Conservation (phyloP, 2,329 filamentous ascomycete genomes). For the Alternaria sp. region DNA sequence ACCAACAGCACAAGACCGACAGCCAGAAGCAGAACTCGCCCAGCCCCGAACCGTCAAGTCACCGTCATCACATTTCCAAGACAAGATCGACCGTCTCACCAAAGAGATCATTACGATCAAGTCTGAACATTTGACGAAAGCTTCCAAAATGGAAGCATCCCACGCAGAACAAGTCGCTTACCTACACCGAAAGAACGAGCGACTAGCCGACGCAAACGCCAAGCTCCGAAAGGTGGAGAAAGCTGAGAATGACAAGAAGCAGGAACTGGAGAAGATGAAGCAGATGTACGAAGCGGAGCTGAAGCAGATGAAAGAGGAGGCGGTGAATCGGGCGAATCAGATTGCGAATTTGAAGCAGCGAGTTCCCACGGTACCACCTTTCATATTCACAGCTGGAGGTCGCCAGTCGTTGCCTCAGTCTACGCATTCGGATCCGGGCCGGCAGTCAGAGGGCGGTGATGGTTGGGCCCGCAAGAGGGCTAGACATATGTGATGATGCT, state of each 20-base stretch:
- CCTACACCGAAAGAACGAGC: conserved; percentile 1
- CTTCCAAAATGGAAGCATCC: not conserved
- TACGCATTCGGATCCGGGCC: not conserved
- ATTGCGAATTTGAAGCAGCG: not conserved
- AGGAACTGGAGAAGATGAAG: conserved; percentile 1
- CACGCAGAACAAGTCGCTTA: not conserved
- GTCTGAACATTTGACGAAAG: not conserved
- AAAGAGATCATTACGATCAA: not conserved
- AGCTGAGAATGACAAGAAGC: not conserved
- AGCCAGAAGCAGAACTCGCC: not conserved
- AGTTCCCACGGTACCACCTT: not conserved
- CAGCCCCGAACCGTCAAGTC: not conserved
- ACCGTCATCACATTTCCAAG: not conserved
- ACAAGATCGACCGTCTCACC: not conserved
- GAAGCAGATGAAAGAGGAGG: not conserved
- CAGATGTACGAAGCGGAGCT: not conserved
- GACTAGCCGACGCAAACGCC: not conserved
- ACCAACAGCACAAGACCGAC: not conserved
- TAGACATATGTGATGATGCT: not conserved
- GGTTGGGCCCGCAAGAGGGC: conserved; percentile 4
- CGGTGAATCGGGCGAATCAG: not conserved
- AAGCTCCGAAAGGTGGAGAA: not conserved
- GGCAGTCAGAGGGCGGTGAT: not conserved
- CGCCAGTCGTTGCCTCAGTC: not conserved
- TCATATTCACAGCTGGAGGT: not conserved